Evolutionary conservation across 805 yeast genomes (phyloP).

Genomic region (Ogataea corticis): DNA sequence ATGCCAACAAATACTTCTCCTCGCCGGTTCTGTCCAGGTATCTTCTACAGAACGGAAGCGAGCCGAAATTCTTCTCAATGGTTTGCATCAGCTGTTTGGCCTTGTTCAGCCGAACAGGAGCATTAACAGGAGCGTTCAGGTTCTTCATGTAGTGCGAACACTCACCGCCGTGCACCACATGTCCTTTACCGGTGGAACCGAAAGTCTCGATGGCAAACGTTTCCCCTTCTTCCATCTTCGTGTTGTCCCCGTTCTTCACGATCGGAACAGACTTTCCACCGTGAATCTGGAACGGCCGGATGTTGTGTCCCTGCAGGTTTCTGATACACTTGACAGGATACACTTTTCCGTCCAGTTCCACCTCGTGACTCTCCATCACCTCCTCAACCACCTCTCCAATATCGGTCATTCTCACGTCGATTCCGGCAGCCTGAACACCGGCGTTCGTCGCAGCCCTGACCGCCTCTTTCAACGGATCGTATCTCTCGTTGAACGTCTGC

Average conservation of each 20-base stretch:
- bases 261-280: constrained; percentile 97
- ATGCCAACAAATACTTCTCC: constrained; percentile 84
- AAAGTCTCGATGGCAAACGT: constrained; percentile 97
- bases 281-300: constrained; percentile 80
- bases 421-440: constrained; percentile 90
- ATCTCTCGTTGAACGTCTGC: constrained; percentile 79
- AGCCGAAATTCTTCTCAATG: constrained; percentile 84
- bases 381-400: constrained; percentile 96
- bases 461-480: constrained; percentile 77
- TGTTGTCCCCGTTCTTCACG: constrained; percentile 87
- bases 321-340: constrained; percentile 86
- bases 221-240: constrained; percentile 99
- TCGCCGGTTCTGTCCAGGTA: constrained; percentile 90
- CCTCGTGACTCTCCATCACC: constrained; percentile 94
- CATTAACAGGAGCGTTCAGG: constrained; percentile 46
- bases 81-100: constrained; percentile 69
- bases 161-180: constrained; percentile 84
- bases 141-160: constrained; percentile 88
- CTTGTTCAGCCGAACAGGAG: constrained; percentile 58
- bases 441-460: constrained; percentile 93
- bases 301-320: constrained; percentile 93
- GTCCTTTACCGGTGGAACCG: constrained; percentile 95
- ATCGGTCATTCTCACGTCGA: constrained; percentile 92
- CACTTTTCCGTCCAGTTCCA: constrained; percentile 83
- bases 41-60: constrained; percentile 95